Evolutionary conservation across 2,329 filamentous ascomycete genomes (phyloP), one percentile per base, ranked within the genome.

Genomic region (Calonectria montana): DNA sequence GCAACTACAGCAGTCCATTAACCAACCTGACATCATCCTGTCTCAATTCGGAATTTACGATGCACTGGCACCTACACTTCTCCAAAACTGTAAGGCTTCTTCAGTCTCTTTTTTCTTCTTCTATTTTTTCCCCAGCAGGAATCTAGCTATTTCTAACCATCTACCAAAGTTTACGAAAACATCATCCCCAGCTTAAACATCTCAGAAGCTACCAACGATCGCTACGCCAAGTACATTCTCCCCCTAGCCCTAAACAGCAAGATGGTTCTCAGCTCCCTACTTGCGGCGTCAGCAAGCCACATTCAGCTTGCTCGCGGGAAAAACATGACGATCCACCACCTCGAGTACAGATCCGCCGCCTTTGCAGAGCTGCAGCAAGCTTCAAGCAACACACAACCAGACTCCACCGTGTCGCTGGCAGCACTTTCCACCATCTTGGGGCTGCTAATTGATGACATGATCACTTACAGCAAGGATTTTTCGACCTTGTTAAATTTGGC

Each of bases 401-500:
- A 63, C 6, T 63, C 27, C 2, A 29, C 37, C 2, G 29, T 63
- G 43, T 63, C 59, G 21, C 41, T 63, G 25, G 18, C 59, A 16
- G 59, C 59, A 7, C 12, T 63, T 10, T 47, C 59, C 9, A 47
- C 59, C 6, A 21, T 63, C 10, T 35, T 63, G n/a, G 59, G 59
- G 7, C n/a, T 63, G 10, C 41, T 63, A 21, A 63, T 63, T 12
- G 59, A 63, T 23, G 59, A 63, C 43, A 63, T 63, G 59, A 63
- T 63, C n/a, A 63, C 59, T 15, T 63, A 63, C 41, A 63, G 59
- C 25, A 63, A 47, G 21, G 59, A 63, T 5, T 63, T 63, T 47
- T 10, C 59, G 2, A 29, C 23, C 13, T 13, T 63, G 18, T 35
- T 63, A 9, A 63, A 63, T 13, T n/a, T 63, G 18, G 59, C 59